Conservation (phyloP, 2,329 filamentous ascomycete genomes). For the Ophiosphaerella korrae region DNA sequence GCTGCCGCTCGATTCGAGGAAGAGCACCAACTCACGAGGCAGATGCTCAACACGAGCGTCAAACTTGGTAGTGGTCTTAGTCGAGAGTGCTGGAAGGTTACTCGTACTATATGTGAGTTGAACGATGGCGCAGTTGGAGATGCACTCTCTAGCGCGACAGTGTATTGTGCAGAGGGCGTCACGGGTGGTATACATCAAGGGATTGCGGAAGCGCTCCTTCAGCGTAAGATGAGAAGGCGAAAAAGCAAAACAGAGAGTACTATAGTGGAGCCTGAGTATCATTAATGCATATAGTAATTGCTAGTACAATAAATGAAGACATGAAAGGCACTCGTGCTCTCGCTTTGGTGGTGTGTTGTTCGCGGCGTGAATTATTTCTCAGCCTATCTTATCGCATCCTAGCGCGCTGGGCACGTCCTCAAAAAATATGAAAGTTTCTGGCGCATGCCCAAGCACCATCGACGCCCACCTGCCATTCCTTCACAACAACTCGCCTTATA, state of each 20-base stretch:
- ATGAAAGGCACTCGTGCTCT: neutral
- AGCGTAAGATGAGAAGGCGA: constrained; percentile 42
- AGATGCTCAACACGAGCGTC: constrained; percentile 59
- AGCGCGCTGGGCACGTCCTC: constrained; percentile 25
- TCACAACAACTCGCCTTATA: constrained; percentile 18
- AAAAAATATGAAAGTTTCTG: constrained; percentile 30
- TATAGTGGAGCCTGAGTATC: neutral
- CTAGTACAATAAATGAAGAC: neutral
- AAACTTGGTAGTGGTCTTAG: constrained; percentile 61
- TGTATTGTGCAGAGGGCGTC: constrained; percentile 68
- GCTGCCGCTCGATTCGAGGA: constrained; percentile 67
- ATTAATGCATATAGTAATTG: neutral
- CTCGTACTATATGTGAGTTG: constrained; percentile 62
- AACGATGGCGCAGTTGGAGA: constrained; percentile 69
- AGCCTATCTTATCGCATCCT: constrained; percentile 24
- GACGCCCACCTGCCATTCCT: constrained; percentile 12
- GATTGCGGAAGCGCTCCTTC: constrained; percentile 57
- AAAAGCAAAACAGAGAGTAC: neutral
- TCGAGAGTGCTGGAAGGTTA: constrained; percentile 57
- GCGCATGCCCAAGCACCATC: constrained; percentile 16
- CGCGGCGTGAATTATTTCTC: constrained; percentile 1
- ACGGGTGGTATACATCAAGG: constrained; percentile 72
- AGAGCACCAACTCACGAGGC: constrained; percentile 67
- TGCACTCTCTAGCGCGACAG: constrained; percentile 59
- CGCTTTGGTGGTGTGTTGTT: too few species aligned